These are phyloP conservation scores for Pterocarpus santalinus DNA, from an alignment of 306 rosid species.

Conservation along the genomic window DNA sequence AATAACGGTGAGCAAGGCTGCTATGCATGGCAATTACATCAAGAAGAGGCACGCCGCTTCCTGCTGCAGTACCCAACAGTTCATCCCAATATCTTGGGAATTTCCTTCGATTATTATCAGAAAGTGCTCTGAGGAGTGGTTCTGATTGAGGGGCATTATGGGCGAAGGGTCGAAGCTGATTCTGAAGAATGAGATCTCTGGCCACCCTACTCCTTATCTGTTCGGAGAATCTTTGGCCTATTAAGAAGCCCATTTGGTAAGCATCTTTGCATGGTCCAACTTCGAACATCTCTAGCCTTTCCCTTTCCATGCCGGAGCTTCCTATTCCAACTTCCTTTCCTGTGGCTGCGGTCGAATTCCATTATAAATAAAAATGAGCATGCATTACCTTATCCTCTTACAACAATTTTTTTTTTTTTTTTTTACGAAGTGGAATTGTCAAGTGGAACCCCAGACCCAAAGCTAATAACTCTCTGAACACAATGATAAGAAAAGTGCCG, in stretches of 20 bases:
- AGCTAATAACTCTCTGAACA: too few relatives aligned
- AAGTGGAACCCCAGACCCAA: too few relatives aligned
- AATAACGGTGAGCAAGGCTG: too few relatives aligned
- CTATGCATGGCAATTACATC: conserved; percentile 55
- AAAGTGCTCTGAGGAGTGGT: conserved; percentile 65
- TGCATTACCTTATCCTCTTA: conserved; percentile 12
- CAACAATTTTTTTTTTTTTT: too few relatives aligned
- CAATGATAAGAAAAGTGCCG: too few relatives aligned
- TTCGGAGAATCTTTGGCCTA: conserved; percentile 72
- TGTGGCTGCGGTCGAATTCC: neutral
- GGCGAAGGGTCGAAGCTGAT: conserved; percentile 76
- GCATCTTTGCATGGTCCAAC: conserved; percentile 61
- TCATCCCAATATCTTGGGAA: conserved; percentile 83
- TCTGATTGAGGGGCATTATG: conserved; percentile 56
- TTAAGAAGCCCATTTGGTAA: conserved; percentile 66
- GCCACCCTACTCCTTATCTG: conserved; percentile 62
- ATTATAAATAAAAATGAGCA: neutral
- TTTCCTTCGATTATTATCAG: conserved; percentile 55
- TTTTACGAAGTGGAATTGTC: too few relatives aligned
- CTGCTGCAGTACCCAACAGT: conserved; percentile 71
- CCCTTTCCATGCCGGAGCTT: conserved; percentile 34
- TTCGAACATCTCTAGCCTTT: conserved; percentile 57
- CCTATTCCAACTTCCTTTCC: conserved; percentile 8
- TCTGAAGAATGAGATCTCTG: conserved; percentile 67
- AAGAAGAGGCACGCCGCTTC: conserved; percentile 77